Base-by-base conservation (phyloP, 345 rosid species). In the Sonneratia caseolaris region DNA sequence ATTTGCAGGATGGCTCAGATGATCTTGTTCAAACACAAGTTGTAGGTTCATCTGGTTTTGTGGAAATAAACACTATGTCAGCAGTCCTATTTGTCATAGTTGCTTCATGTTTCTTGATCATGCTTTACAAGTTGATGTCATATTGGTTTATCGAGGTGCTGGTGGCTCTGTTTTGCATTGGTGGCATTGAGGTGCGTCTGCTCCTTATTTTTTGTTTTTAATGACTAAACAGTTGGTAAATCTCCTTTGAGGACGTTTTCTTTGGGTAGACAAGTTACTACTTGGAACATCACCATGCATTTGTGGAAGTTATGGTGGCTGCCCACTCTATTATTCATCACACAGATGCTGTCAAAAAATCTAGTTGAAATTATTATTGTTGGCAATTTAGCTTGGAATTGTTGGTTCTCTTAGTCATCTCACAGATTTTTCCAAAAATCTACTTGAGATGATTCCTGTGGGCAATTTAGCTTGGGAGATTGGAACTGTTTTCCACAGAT, bases 101-200 rank as follows among this genome's bases (percentile, higher is more conserved):
- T 79, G 99, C 99, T 79, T 95, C 99, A 2, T 86, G 94, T 73
- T 92, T 95, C 87, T 84, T 95, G 83, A 79, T 92, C 82, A 92
- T 92, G 99, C 99, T 95, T 70, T 95, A 92, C 91, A 90, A 90
- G 79, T 83, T 90, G 68, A 95, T 95, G 99, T 92, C 99, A 53
- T 81, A 66, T 85, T 89, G 96, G 99, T 95, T 95, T 74, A 77
- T 92, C 57, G 97, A 90, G 83, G 84, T 92, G 66, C 84, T 95
- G 88, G 97, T 92, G 77, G 93, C 88, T 72, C 85, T 92, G 65
- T 95, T 95, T 80, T 90, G 97, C 88, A 90, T 95, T 45, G 99
- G 97, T 69, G 97, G 99, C n/a, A 86, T 88, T 51, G 97, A 95
- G 99, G 99, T 95, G 64, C n/a, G 87, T 73, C 71, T 66, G 18